Evolutionary conservation across 768 basidiomycete species (phyloP).

Genomic region (Lactarius vividus): DNA sequence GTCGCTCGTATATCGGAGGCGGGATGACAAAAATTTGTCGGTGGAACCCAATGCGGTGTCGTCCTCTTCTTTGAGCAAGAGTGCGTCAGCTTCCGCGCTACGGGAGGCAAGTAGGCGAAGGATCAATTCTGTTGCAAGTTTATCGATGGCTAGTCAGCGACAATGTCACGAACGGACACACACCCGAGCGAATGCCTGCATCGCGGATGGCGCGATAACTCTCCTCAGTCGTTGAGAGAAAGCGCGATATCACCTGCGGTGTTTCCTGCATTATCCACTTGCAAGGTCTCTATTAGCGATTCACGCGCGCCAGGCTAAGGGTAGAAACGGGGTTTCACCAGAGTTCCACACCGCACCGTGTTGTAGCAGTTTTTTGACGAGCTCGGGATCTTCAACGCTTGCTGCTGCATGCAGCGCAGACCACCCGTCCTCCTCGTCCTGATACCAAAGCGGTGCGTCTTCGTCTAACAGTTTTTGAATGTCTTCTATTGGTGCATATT

Average conservation of each 20-base stretch:
- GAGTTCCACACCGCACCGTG: conserved; percentile 91
- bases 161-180: conserved; percentile 30
- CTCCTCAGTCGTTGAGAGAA: conserved; percentile 71
- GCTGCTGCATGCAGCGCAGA: conserved; percentile 87
- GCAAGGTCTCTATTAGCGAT: conserved; percentile 1
- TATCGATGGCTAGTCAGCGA: neutral
- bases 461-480: conserved; percentile 53
- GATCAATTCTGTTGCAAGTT: conserved; percentile 55
- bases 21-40: conserved; percentile 67
- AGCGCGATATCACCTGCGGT: conserved; percentile 91
- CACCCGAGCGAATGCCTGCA: conserved; percentile 89
- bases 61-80: conserved; percentile 51
- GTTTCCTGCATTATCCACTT: conserved; percentile 78
- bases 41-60: conserved; percentile 58
- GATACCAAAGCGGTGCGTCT: conserved; percentile 88
- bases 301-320: neutral
- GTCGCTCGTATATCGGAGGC: conserved; percentile 66
- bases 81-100: conserved; percentile 32
- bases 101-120: conserved; percentile 58
- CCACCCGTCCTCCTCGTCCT: conserved; percentile 70
- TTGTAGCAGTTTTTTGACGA: conserved; percentile 67
- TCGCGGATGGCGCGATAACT: conserved; percentile 83
- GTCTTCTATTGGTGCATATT: conserved; percentile 41
- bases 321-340: conserved; percentile 45
- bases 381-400: conserved; percentile 60